Evolutionary conservation across 805 yeast species (phyloP), one percentile per base, ranked within the genome.

Genomic region (Yarrowia divulgata): DNA sequence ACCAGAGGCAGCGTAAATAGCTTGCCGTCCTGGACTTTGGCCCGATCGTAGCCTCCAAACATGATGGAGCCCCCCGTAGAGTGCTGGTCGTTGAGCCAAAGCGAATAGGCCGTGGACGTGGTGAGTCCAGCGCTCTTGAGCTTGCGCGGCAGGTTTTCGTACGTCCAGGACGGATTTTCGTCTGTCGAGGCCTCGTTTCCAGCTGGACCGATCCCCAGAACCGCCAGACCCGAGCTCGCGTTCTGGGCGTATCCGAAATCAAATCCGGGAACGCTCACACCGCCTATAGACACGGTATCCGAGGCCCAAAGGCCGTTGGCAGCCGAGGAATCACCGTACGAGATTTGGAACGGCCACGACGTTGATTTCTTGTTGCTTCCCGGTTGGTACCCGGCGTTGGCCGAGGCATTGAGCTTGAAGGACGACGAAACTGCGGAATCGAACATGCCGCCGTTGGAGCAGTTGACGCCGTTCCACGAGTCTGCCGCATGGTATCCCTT

Each of bases 221-320:
- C 76, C 69, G 96, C 94, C 70, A 84, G 79, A 7, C 86, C 77
- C 4, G 93, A 86, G 70, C 87, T 85, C 1, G 91, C 85, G 45
- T 78, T 77, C 74, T 86, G 86, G 3, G 90, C 95, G 29, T 91
- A 86, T 0, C 96, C 97, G 77, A 93, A 84, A 6, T 91, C 85
- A 34, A 90, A 79, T 68, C 81, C 79, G 0, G 79, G 70, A 13
- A 90, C 79, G 1, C 81, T 77, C 16, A 82, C 77, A 55, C 82
- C 84, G 54, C 87, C 86, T 63, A 90, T 73, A 1, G 73, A 70
- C 2, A 93, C 81, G 48, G 80, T 79, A 74, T 93, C 97, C 49
- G 80, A 75, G 16, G 88, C 92, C 82, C 84, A 84, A 14, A 69
- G 71, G n/a, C 88, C 88, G 8, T 73, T 71, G 1, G 85, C 86